Percentiles rank a stretch among this genome's conserved stretches.
phyloP scores from a whole-genome alignment of 176 grass and related monocot species.

The Otatea glauca region DNA sequence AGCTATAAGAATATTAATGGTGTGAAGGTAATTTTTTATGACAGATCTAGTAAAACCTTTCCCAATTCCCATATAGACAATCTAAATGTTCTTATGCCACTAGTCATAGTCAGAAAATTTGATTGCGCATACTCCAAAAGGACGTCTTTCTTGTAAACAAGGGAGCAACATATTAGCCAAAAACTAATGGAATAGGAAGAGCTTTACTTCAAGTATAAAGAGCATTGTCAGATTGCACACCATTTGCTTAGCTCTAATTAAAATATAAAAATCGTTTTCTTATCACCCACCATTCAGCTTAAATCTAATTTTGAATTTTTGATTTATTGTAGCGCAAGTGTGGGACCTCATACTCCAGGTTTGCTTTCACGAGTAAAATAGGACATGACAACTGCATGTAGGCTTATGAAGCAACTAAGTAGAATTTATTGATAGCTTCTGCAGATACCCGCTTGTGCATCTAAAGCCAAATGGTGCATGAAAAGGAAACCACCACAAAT shows the following conservation, averaged over 20 bases:
- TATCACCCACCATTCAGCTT: conserved; percentile 2
- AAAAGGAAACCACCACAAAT: neutral
- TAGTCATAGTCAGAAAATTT: neutral
- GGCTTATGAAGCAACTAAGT: neutral
- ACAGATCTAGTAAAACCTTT: conserved; percentile 1
- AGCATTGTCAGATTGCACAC: neutral
- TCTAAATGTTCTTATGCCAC: too few species aligned
- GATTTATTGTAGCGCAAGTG: neutral
- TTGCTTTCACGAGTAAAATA: neutral
- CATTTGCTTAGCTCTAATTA: conserved; percentile 13
- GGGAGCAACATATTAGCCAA: neutral
- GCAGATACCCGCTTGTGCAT: neutral
- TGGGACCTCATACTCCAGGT: neutral
- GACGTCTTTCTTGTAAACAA: neutral
- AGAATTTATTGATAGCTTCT: neutral
- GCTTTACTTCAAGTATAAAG: neutral
- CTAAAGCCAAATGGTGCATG: neutral
- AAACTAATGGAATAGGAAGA: neutral
- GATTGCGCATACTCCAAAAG: neutral
- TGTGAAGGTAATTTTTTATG: neutral
- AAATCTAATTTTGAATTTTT: neutral
- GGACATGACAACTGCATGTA: neutral
- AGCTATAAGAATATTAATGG: neutral
- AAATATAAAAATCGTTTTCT: conserved; percentile 1
- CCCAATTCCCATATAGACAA: neutral